A percentile compares a stretch with the other conserved stretches of the same genome.
phyloP scores from a whole-genome alignment of 495 filamentous ascomycete genomes.

The Aspergillus sclerotiicarbonarius region DNA sequence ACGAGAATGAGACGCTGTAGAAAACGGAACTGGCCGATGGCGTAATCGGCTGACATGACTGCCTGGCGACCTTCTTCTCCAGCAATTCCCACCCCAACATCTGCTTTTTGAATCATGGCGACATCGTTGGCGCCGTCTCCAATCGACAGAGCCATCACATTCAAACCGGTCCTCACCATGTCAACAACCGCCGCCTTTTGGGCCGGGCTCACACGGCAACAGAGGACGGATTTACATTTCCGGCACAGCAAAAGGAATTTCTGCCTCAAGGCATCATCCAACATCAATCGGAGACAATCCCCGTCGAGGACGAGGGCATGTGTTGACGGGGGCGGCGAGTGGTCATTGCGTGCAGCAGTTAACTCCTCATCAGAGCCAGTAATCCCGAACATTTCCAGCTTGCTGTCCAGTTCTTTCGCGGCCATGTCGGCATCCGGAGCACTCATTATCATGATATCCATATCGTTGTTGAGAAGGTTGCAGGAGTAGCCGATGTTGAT shows the following conservation, averaged over 20 bases:
- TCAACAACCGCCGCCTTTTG: conserved; percentile 95
- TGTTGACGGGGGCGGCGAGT: conserved; percentile 77
- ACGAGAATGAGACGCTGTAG: conserved; percentile 85
- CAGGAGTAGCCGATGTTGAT: conserved; percentile 99
- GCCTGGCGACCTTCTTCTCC: conserved; percentile 93
- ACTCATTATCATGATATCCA: conserved; percentile 91
- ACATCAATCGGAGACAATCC: conserved; percentile 82
- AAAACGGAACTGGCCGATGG: conserved; percentile 94
- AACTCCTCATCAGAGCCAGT: conserved; percentile 85
- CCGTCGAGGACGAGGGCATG: conserved; percentile 96
- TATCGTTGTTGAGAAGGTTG: conserved; percentile 92
- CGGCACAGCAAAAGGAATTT: conserved; percentile 94
- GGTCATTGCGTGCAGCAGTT: conserved; percentile 68
- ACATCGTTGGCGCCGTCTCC: conserved; percentile 98
- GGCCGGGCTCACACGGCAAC: conserved; percentile 92
- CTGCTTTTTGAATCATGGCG: conserved; percentile 98
- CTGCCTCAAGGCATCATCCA: conserved; percentile 74
- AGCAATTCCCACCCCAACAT: conserved; percentile 97
- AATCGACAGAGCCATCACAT: conserved; percentile 92
- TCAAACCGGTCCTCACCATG: conserved; percentile 88
- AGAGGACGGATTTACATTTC: conserved; percentile 91
- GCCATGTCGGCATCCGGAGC: conserved; percentile 64
- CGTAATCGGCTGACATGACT: conserved; percentile 96
- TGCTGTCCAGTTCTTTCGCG: conserved; percentile 64
- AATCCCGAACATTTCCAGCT: conserved; percentile 68